Base-by-base conservation (phyloP, 805 yeast genomes). In the Kurtzmaniella cleridarum region DNA sequence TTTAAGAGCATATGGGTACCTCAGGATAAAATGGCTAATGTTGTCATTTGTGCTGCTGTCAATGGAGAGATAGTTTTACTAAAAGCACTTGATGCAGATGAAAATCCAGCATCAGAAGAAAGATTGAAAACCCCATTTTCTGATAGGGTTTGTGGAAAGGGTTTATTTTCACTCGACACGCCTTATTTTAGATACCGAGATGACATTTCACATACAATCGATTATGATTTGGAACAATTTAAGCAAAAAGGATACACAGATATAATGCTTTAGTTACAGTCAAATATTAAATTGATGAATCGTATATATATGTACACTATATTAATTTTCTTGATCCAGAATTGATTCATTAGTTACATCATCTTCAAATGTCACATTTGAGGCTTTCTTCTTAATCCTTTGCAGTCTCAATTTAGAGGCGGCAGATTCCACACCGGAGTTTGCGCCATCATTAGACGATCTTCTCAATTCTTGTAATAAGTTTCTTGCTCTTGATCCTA, bases 391-490 rank as follows among this genome's bases (percentile, higher is more conserved):
- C 42, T 62, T 41, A 46, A 51, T 41, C 57, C 64, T 50, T 55
- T 73, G 55, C 39, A 64, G 67, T 53, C 78, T 60, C 43, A 68
- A 55, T 40, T 59, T 62, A 37, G 66, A 72, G 15, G 75, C 74
- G 7, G 71, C 61, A 24, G 66, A 54, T 5, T 36, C 49, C 3
- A 34, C 36, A 12, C 50, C 59, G 12, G 15, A 10, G 4, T 47
- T 53, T 2, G 53, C 49, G 5, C 62, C 60, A 29, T 43, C 48
- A 12, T 32, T 43, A 9, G 30, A n/a, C 15, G 40, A 35, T 28
- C 70, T 68, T 50, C 90, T 66, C 16, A 84, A 60, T 49, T 81
- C 89, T 50, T 72, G 74, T 14, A 84, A 63, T 41, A 84, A 66
- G 37, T 66, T 73, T 54, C 84, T 70, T 0, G 91, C 93, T 44